Base-by-base conservation (phyloP, 768 basidiomycete genomes). In the Suillus subalutaceus region DNA sequence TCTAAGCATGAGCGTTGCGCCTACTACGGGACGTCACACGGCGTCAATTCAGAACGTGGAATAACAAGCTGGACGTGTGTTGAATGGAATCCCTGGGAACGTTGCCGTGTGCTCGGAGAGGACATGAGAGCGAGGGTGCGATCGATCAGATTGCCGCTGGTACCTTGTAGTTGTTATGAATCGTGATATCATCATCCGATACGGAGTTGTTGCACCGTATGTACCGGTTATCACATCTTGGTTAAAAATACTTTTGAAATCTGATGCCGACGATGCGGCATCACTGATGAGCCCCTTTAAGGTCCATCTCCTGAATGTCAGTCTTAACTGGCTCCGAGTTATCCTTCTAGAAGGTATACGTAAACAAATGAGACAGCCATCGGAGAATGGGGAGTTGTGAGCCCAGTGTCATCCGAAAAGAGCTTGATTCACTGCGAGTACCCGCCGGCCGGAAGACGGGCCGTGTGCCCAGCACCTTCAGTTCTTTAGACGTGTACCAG, bases 21-120 rank as follows among this genome's bases (percentile, higher is more conserved):
- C 23, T 23, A 56, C n/a, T 32, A 32, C 32, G 32, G 32, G 40
- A 6, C 16, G 41, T 44, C 64, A 63, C 37, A 65, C 61, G 30
- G 62, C 61, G 41, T 62, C 41, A 26, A 15, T 7, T 60, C 12
- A 26, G 23, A 65, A 65, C 46, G 64, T 65, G 53, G 64, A 20
- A 20, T 46, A 65, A 1, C 62, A 62, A 26, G 26, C 55, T 62
- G 20, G 58, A 64, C 58, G 23, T 64, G 23, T 64, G 41, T 6
- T 9, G 53, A 64, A 60, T 44, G 9, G 23, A 13, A 23, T 26
- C 4, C 46, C 46, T 50, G 48, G 23, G 58, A 59, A 41, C 58
- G 58, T 59, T 35, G 30, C 8, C 7, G 26, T 35, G 15, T 7
- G 16, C 26, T 6, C 41, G n/a, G 15, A 62, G 32, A 32, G 52